These are phyloP conservation scores for Serendipita vermifera DNA, from an alignment of 768 basidiomycete genomes.

Conservation along the genomic window DNA sequence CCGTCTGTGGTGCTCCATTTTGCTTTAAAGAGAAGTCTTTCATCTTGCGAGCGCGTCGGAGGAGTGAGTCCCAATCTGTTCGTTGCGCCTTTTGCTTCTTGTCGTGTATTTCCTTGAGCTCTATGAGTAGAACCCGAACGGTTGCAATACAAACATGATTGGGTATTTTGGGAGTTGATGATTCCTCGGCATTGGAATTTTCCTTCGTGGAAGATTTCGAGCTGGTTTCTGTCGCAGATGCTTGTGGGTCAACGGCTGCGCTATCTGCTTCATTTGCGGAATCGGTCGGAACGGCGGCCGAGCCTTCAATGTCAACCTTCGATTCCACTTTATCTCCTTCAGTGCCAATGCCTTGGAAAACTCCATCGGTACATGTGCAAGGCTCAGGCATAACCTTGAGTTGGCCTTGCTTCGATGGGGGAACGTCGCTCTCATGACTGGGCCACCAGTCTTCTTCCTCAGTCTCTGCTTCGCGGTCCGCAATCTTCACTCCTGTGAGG, in stretches of 20 bases:
- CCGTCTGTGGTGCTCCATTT: constrained; percentile 17
- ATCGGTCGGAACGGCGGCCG: too few relatives aligned
- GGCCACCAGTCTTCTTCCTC: constrained; percentile 63
- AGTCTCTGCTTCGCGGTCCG: constrained; percentile 42
- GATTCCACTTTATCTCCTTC: constrained; percentile 27
- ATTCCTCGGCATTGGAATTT: too few relatives aligned
- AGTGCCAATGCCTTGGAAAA: constrained; percentile 13
- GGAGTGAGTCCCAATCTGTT: constrained; percentile 81
- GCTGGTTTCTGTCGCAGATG: constrained; percentile 9
- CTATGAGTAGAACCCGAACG: constrained; percentile 55
- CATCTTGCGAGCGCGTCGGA: constrained; percentile 38
- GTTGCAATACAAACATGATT: constrained; percentile 65
- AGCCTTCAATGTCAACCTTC: not conserved
- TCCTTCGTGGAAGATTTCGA: too few relatives aligned
- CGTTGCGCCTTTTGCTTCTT: constrained; percentile 52
- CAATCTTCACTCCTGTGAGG: constrained; percentile 76
- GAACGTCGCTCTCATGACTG: constrained; percentile 44
- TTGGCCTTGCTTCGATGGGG: constrained; percentile 23
- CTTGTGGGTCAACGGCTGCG: not conserved
- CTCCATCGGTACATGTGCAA: constrained; percentile 31
- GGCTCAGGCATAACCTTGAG: constrained; percentile 30
- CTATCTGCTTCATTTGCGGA: not conserved
- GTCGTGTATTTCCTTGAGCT: constrained; percentile 75
- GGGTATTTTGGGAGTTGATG: constrained; percentile 36
- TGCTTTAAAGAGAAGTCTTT: constrained; percentile 21